phyloP scores from a whole-genome alignment of 768 basidiomycete genomes.

The Mycena indigotica region DNA sequence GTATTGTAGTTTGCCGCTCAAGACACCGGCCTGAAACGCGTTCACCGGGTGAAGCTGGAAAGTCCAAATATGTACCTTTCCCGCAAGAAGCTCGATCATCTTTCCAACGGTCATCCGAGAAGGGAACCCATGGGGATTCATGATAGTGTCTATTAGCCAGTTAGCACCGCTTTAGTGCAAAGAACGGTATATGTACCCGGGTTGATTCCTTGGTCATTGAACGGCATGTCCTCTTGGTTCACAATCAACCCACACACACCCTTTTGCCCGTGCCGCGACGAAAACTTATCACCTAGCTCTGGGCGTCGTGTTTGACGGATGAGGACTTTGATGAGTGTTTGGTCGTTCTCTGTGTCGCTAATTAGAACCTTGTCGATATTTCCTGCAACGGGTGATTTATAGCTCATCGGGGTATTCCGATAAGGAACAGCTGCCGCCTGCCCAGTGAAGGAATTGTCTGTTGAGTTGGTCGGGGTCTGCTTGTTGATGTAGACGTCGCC shows the following conservation, averaged over 20 bases:
- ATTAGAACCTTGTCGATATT: conserved; percentile 98
- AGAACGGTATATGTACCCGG: conserved; percentile 58
- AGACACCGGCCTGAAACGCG: conserved; percentile 77
- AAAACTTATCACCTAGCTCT: conserved; percentile 98
- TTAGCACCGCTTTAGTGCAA: neutral
- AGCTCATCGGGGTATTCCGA: conserved; percentile 89
- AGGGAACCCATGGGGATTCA: conserved; percentile 99
- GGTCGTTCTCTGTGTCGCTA: conserved; percentile 95
- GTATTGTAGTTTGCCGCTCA: conserved; percentile 87
- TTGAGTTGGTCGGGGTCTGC: conserved; percentile 93
- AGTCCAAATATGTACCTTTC: conserved; percentile 63
- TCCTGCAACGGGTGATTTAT: conserved; percentile 92
- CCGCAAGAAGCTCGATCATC: conserved; percentile 97
- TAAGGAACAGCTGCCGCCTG: conserved; percentile 84
- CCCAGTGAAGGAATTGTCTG: conserved; percentile 85
- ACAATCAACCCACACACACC: conserved; percentile 99
- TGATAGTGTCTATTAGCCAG: conserved; percentile 78
- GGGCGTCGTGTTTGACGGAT: conserved; percentile 96
- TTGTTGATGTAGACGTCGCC: conserved; percentile 97
- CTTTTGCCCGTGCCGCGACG: conserved; percentile 96
- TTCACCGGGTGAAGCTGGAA: conserved; percentile 7
- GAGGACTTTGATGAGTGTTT: conserved; percentile 94
- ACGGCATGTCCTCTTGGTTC: conserved; percentile 98
- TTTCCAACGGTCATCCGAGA: conserved; percentile 99
- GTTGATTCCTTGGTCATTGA: conserved; percentile 95